phyloP scores from a whole-genome alignment of 345 rosid genomes.

The Rhodamnia argentea region DNA sequence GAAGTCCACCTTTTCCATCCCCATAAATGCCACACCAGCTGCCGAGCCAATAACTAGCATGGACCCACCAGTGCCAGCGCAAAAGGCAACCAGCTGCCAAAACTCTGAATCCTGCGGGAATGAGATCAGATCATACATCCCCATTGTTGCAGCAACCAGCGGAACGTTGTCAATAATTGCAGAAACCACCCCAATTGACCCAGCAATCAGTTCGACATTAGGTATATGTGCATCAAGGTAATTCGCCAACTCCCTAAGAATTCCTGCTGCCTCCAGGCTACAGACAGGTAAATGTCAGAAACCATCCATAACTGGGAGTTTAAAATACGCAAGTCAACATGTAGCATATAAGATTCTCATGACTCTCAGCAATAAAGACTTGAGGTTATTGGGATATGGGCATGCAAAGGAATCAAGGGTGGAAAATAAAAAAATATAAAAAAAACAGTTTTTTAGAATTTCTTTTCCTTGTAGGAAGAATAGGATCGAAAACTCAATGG shows the following conservation, averaged over 20 bases:
- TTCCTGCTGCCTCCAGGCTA: constrained; percentile 91
- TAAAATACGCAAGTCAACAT: not conserved
- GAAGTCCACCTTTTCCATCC: constrained; percentile 98
- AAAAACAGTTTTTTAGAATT: not conserved
- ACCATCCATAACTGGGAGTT: not conserved
- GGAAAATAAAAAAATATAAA: no score
- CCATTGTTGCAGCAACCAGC: constrained; percentile 92
- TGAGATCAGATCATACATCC: constrained; percentile 85
- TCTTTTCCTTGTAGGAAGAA: not conserved
- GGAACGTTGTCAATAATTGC: constrained; percentile 93
- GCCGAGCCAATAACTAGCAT: constrained; percentile 93
- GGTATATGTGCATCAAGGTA: constrained; percentile 81
- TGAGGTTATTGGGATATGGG: not conserved
- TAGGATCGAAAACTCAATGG: not conserved
- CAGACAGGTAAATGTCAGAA: not conserved
- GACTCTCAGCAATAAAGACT: not conserved
- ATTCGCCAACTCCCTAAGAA: constrained; percentile 87
- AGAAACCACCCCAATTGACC: constrained; percentile 76
- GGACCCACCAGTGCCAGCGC: constrained; percentile 96
- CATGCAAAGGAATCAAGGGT: not conserved
- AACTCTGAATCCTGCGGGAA: constrained; percentile 80
- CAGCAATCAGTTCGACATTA: constrained; percentile 64
- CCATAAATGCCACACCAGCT: constrained; percentile 96
- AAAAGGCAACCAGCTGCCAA: constrained; percentile 93
- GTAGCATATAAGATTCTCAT: not conserved